Conservation (phyloP, 805 yeast species). For the Ogataea kodamae region DNA sequence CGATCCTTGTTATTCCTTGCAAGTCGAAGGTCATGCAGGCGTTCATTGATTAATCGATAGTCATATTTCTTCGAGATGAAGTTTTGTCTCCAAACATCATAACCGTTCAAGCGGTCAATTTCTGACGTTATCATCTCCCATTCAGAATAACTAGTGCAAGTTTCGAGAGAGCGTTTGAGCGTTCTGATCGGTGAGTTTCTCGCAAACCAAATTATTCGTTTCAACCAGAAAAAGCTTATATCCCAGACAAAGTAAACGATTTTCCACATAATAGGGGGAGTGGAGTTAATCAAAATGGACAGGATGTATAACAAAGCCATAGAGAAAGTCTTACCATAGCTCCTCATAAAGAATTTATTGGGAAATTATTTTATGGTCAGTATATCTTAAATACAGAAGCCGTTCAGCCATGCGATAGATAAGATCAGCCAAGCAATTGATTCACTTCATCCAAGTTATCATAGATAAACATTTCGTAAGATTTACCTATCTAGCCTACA, state of each 20-base stretch:
- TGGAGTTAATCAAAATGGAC: slow-evolving; percentile 18
- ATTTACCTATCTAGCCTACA: no score
- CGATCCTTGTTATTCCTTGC: slow-evolving; percentile 62
- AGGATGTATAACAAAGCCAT: slow-evolving; percentile 15
- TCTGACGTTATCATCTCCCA: slow-evolving; percentile 58
- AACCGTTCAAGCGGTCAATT: slow-evolving; percentile 50
- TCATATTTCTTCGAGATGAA: slow-evolving; percentile 80
- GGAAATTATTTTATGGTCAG: background rate
- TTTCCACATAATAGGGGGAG: slow-evolving; percentile 28
- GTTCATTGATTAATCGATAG: slow-evolving; percentile 72
- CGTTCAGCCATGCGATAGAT: no score
- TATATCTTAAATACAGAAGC: no score
- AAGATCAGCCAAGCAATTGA: no score
- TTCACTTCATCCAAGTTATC: no score
- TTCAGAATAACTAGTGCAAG: slow-evolving; percentile 58
- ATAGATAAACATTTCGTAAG: no score
- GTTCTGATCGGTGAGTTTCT: slow-evolving; percentile 21
- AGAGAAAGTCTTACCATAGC: slow-evolving; percentile 18
- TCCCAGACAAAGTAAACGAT: slow-evolving; percentile 38
- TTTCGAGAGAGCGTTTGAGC: slow-evolving; percentile 29
- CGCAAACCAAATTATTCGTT: slow-evolving; percentile 22
- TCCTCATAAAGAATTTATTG: slow-evolving; percentile 3
- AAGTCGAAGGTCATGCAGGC: slow-evolving; percentile 57
- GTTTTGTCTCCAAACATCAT: slow-evolving; percentile 73
- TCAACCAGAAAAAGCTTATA: slow-evolving; percentile 45